Evolutionary conservation across 1,284 basidiomycete species (phyloP), one percentile per base, ranked within the genome.

Genomic region (Ceratobasidium sp.): DNA sequence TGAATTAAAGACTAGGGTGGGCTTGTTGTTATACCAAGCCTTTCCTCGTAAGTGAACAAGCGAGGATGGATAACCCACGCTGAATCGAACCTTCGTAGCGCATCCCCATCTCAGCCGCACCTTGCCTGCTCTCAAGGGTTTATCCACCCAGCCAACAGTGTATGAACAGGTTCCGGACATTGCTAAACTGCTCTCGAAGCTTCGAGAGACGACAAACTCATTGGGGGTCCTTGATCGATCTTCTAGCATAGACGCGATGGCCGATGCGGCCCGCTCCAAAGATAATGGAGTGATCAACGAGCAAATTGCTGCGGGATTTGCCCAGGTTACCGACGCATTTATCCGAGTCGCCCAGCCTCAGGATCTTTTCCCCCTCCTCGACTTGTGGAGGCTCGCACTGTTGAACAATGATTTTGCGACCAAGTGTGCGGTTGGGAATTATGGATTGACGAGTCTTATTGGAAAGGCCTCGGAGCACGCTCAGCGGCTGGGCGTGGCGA

Each of bases 361-460:
- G 12, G 82, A 87, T 50, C 81, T 93, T 10, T 96, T 95, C 79
- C 93, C 94, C 0, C 76, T 94, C 1, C 84, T 89, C 8, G 94
- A 96, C 75, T 82, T 95, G 70, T 94, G 92, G 91, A 84, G 93
- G 0, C 82, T 96, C 0, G 90, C 88, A 0, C 77, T 92, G 7
- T 82, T 94, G 31, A 87, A 93, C 76, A 80, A 83, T 0, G 76
- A 80, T 0, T 82, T 90, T 7, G 82, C 85, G 0, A 78, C 80
- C 0, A 86, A 85, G 82, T 81, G 81, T 45, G 80, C 85, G 5
- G 42, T 76, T 2, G 75, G 53, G 17, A 25, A 34, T 40, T n/a
- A 47, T 27, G 49, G 50, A 15, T 27, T 69, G 25, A 22, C 64
- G 25, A 50, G 43, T 25, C 22, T 58, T 45, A 40, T 62, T 73